These are phyloP conservation scores for Prunus armeniaca DNA, from an alignment of 306 rosid genomes.

Conservation along the genomic window DNA sequence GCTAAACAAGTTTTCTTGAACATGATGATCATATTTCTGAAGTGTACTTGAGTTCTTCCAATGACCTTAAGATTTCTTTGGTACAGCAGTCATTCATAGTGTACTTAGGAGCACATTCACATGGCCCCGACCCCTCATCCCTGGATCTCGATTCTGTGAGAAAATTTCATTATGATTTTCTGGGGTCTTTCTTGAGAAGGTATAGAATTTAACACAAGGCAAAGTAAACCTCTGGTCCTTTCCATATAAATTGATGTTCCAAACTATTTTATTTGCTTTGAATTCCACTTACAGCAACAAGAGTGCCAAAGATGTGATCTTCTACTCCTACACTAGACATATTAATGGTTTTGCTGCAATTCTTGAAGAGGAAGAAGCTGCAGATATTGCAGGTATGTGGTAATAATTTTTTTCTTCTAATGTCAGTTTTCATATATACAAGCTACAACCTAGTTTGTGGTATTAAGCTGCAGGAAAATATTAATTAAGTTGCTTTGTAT, in stretches of 20 bases:
- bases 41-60: no score
- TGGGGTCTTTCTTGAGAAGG: slow-evolving; percentile 51
- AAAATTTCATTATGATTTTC: slow-evolving; percentile 34
- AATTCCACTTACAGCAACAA: slow-evolving; percentile 31
- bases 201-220: slow-evolving; percentile 6
- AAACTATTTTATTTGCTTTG: background rate
- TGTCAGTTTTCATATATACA: no score
- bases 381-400: slow-evolving; percentile 18
- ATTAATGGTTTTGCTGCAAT: slow-evolving; percentile 59
- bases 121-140: slow-evolving; percentile 40
- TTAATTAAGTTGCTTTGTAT: no score
- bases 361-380: slow-evolving; percentile 43
- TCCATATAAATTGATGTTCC: no score
- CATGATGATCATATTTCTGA: no score
- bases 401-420: no score
- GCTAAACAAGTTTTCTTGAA: no score
- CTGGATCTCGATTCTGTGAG: slow-evolving; percentile 29
- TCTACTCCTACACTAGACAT: slow-evolving; percentile 46
- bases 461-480: no score
- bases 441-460: no score
- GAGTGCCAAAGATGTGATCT: slow-evolving; percentile 45
- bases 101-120: slow-evolving; percentile 57
- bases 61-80: no score
- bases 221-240: no score
- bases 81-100: slow-evolving; percentile 53